These are phyloP conservation scores for Cyclostephanos tholiformis DNA, from an alignment of 108 stramenopile species.

Conservation along the genomic window DNA sequence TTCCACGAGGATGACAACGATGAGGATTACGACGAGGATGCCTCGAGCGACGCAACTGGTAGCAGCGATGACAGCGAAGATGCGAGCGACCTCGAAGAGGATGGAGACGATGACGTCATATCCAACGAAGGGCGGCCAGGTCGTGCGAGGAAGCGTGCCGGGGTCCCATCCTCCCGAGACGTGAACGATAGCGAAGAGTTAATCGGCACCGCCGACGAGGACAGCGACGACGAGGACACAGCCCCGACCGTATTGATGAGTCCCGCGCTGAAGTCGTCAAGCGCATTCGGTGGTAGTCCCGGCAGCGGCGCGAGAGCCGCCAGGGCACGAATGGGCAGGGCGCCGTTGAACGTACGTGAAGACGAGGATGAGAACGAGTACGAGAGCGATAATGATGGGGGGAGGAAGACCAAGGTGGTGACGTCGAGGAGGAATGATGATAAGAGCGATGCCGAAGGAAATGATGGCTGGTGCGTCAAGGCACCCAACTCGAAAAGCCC, in stretches of 20 bases:
- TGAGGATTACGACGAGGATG: constrained; percentile 37
- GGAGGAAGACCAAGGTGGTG: neutral
- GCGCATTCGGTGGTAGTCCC: constrained; percentile 27
- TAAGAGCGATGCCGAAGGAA: constrained; percentile 14
- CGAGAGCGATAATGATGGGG: constrained; percentile 14
- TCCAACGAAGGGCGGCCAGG: neutral
- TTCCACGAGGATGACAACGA: constrained; percentile 27
- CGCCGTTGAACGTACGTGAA: constrained; percentile 45
- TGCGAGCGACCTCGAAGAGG: constrained; percentile 27
- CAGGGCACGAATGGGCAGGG: constrained; percentile 26
- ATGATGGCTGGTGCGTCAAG: neutral
- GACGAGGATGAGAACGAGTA: constrained; percentile 40
- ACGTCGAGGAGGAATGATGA: constrained; percentile 16
- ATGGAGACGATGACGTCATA: constrained; percentile 42
- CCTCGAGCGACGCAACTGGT: constrained; percentile 16
- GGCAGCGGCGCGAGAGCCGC: constrained; percentile 11
- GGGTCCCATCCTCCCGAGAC: constrained; percentile 8
- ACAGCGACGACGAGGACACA: constrained; percentile 29
- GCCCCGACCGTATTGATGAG: constrained; percentile 31
- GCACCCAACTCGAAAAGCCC: constrained; percentile 14
- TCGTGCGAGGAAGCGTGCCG: neutral
- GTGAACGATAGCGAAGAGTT: constrained; percentile 29
- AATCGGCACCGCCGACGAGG: constrained; percentile 47
- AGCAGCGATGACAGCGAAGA: constrained; percentile 29
- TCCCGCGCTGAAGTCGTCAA: constrained; percentile 25